A percentile compares a stretch with the other conserved stretches of the same genome.
These are phyloP conservation scores for Nakaseomyces uthaithaninus DNA, from an alignment of 1,139 yeast species.

Conservation along the genomic window DNA sequence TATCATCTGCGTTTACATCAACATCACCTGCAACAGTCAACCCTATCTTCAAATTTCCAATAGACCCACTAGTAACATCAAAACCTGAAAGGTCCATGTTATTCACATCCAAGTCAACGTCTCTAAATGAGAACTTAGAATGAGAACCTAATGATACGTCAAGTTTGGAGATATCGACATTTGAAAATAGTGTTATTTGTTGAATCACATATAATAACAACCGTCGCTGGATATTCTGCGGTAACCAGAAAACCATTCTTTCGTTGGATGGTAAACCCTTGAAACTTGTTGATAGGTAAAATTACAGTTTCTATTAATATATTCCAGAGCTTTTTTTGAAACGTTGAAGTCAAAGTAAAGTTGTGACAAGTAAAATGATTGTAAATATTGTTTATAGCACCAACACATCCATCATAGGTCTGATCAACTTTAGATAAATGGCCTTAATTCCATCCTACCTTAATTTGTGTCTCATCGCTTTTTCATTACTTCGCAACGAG, in stretches of 20 bases:
- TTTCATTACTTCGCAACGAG: neutral
- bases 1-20: constrained; percentile 47
- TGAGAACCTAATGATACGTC: constrained; percentile 66
- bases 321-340: too few relatives aligned
- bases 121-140: constrained; percentile 47
- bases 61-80: constrained; percentile 53
- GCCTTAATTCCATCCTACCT: too few relatives aligned
- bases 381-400: too few relatives aligned
- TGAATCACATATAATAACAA: constrained; percentile 70
- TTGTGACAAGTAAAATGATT: too few relatives aligned
- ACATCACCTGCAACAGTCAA: constrained; percentile 60
- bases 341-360: too few relatives aligned
- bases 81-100: constrained; percentile 64
- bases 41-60: constrained; percentile 45
- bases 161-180: constrained; percentile 68
- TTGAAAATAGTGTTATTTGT: constrained; percentile 76
- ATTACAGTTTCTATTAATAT: too few relatives aligned
- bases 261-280: neutral
- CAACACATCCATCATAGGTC: neutral
- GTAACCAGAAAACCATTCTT: constrained; percentile 65
- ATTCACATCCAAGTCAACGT: constrained; percentile 66
- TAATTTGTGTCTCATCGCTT: constrained; percentile 5
- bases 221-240: constrained; percentile 75
- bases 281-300: too few relatives aligned
- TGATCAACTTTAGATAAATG: constrained; percentile 1